These are phyloP conservation scores for Ananas comosus DNA, from an alignment of 176 grass and related monocot species.

Conservation along the genomic window DNA sequence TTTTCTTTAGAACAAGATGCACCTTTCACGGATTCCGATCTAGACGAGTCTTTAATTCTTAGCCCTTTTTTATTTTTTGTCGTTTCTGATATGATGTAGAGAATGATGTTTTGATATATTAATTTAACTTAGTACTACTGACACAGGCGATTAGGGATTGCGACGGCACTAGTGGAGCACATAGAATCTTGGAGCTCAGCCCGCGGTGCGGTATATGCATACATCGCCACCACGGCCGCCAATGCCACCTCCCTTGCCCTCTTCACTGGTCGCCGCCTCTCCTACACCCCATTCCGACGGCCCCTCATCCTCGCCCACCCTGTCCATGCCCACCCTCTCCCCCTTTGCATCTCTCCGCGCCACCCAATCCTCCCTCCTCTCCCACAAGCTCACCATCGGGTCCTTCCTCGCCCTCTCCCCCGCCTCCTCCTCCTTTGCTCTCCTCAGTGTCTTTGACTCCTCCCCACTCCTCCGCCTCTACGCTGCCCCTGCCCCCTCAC, in stretches of 20 bases:
- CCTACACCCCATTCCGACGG: conserved; percentile 45
- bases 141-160: conserved; percentile 50
- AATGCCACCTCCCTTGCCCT: conserved; percentile 63
- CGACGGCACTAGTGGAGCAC: conserved; percentile 30
- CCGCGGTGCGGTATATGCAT: conserved; percentile 36
- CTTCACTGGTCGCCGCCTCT: conserved; percentile 42
- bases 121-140: background rate
- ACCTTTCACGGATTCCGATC: too few species aligned
- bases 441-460: conserved; percentile 63
- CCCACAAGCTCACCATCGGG: conserved; percentile 55
- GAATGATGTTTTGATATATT: background rate
- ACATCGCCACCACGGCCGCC: conserved; percentile 48
- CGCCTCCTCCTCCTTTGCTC: conserved; percentile 30
- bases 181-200: conserved; percentile 43
- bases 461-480: conserved; percentile 36
- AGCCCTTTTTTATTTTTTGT: too few species aligned
- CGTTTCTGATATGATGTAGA: too few species aligned
- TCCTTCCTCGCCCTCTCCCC: conserved; percentile 42
- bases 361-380: conserved; percentile 43
- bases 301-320: conserved; percentile 49
- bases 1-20: too few species aligned
- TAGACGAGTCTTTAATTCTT: too few species aligned
- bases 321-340: conserved; percentile 39
- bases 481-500: conserved; percentile 28
- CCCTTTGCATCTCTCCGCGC: background rate